Conservation (phyloP, 225 moss, liverwort and hornwort genomes). For the Lunularia cruciata region DNA sequence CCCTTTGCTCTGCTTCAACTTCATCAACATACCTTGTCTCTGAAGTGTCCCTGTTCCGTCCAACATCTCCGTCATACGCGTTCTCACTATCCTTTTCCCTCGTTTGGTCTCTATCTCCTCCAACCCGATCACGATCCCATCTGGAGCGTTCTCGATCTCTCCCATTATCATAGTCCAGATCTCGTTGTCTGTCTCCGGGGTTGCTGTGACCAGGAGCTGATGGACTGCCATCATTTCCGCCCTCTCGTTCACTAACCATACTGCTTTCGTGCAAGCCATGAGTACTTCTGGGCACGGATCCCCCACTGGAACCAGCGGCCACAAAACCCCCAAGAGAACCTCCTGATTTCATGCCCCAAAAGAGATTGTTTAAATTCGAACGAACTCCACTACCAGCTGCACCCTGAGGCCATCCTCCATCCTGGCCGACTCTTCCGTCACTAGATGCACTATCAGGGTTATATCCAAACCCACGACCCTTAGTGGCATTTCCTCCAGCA, state of each 20-base stretch:
- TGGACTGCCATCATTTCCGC: slow-evolving; percentile 27
- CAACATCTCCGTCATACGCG: slow-evolving; percentile 28
- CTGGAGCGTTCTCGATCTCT: slow-evolving; percentile 60
- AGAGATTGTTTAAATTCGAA: background rate
- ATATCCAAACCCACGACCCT: slow-evolving; percentile 25
- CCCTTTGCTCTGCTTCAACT: background rate
- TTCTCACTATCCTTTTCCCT: slow-evolving; percentile 37
- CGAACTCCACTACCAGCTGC: slow-evolving; percentile 39
- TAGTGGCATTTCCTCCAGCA: slow-evolving; percentile 47
- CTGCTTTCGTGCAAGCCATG: slow-evolving; percentile 7
- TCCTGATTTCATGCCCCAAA: slow-evolving; percentile 8
- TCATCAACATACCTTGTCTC: slow-evolving; percentile 16
- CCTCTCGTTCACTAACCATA: slow-evolving; percentile 23
- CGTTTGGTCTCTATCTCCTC: slow-evolving; percentile 31
- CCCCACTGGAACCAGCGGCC: slow-evolving; percentile 21
- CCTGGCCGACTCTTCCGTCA: slow-evolving; percentile 31
- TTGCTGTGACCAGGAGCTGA: slow-evolving; percentile 30
- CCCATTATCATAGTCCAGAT: slow-evolving; percentile 33
- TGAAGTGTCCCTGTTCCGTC: slow-evolving; percentile 27
- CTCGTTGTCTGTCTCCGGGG: slow-evolving; percentile 32
- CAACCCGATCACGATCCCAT: slow-evolving; percentile 59
- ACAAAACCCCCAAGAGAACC: slow-evolving; percentile 19
- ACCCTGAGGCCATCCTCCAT: slow-evolving; percentile 41
- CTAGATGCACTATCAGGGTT: background rate
- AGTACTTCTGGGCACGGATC: slow-evolving; percentile 13